A percentile compares a stretch with the other conserved stretches of the same genome.
phyloP scores from a whole-genome alignment of 805 yeast species.

The Kodamaea sagamina region DNA sequence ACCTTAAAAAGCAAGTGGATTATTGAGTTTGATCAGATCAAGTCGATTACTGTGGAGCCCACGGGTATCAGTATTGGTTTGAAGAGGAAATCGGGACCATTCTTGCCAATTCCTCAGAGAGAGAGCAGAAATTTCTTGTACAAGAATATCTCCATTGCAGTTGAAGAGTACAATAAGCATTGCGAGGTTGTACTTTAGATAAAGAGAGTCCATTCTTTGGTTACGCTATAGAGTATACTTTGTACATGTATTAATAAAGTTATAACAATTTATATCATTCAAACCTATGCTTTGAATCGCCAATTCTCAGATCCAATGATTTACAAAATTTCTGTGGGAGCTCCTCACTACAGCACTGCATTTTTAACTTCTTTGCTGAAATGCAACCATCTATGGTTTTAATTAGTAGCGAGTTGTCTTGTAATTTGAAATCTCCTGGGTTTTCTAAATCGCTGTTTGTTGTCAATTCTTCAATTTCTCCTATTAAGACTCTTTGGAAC shows the following conservation, averaged over 20 bases:
- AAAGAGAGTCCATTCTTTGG: too few relatives aligned
- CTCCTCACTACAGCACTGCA: conserved; percentile 58
- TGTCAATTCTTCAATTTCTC: conserved; percentile 30
- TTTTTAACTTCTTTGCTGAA: conserved; percentile 40
- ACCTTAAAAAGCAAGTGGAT: conserved; percentile 70
- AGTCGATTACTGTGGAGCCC: conserved; percentile 70
- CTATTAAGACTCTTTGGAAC: conserved; percentile 50
- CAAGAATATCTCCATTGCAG: conserved; percentile 76
- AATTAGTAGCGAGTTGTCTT: conserved; percentile 30
- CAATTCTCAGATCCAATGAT: conserved; percentile 49
- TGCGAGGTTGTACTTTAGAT: conserved; percentile 50
- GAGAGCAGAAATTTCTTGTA: conserved; percentile 66
- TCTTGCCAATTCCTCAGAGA: conserved; percentile 76
- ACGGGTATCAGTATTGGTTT: conserved; percentile 75
- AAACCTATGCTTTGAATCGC: conserved; percentile 26
- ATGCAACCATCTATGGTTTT: conserved; percentile 49
- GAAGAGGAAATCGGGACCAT: conserved; percentile 53
- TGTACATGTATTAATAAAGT: background rate
- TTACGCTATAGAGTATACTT: too few relatives aligned
- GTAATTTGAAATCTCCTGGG: conserved; percentile 28
- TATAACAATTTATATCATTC: background rate
- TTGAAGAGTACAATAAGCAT: conserved; percentile 70
- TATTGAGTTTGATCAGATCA: conserved; percentile 62
- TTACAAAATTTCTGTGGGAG: conserved; percentile 44
- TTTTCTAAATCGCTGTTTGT: conserved; percentile 5